A percentile compares a stretch with the other conserved stretches of the same genome.
Conservation (phyloP, 257 asterid genomes). For the Solanum dulcamara region DNA sequence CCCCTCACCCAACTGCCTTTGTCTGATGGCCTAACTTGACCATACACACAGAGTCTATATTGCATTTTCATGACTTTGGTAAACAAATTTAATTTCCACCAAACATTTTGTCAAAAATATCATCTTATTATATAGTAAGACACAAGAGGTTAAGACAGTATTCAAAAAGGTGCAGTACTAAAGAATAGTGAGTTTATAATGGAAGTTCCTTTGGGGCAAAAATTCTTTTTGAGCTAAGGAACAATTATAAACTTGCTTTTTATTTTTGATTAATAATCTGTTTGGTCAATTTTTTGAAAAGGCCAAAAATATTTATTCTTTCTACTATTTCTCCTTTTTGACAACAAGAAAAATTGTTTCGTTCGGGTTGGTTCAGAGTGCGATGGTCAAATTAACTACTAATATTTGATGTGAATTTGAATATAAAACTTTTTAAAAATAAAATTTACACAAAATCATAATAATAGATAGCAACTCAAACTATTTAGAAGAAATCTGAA, state of each 20-base stretch:
- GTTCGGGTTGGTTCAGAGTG: no score
- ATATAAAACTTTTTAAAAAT: no score
- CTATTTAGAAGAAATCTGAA: no score
- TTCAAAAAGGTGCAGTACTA: background rate
- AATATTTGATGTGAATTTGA: no score
- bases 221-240: background rate
- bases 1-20: background rate
- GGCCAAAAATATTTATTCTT: no score
- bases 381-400: no score
- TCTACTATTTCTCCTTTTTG: no score
- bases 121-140: background rate
- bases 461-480: no score
- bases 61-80: background rate
- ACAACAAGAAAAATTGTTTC: no score
- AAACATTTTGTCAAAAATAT: background rate
- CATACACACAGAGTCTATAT: background rate
- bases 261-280: background rate
- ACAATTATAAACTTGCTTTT: background rate
- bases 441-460: no score
- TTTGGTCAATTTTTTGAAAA: background rate
- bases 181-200: background rate
- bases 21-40: constrained; percentile 7
- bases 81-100: background rate
- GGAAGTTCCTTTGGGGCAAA: background rate
- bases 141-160: constrained; percentile 1